phyloP scores from a whole-genome alignment of 306 rosid species.

The Fragaria nilgerrensis region DNA sequence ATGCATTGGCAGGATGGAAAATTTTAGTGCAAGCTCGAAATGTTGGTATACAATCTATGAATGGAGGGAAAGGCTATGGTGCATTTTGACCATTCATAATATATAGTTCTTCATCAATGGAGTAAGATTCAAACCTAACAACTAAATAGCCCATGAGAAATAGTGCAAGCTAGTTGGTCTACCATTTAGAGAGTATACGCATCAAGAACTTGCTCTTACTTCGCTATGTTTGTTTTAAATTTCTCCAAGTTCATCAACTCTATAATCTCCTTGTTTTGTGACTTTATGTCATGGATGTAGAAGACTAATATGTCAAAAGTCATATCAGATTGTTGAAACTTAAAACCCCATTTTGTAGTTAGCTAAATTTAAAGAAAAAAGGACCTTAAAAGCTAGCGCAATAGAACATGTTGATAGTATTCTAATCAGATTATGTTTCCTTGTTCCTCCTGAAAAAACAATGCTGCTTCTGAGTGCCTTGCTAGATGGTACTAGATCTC shows the following conservation, averaged over 20 bases:
- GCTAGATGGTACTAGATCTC: not conserved
- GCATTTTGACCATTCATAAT: not conserved
- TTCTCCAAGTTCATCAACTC: not conserved
- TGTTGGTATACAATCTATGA: too few species aligned
- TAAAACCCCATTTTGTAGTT: not conserved
- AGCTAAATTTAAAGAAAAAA: not conserved
- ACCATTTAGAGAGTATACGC: not conserved
- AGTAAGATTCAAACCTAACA: not conserved
- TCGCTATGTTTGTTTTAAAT: not conserved
- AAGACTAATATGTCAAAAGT: not conserved
- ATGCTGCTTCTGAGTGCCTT: not conserved
- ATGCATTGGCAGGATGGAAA: not conserved
- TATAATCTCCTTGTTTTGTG: conserved; percentile 16
- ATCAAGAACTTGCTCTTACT: not conserved
- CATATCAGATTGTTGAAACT: not conserved
- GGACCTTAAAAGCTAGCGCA: not conserved
- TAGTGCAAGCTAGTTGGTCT: not conserved
- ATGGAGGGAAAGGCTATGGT: not conserved
- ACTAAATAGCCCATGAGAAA: too few species aligned
- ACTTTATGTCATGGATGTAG: not conserved
- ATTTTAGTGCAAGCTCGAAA: too few species aligned
- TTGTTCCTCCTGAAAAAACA: not conserved
- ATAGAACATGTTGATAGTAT: not conserved
- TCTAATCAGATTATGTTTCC: not conserved
- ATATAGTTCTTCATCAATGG: not conserved